These are phyloP conservation scores for Mycena crocata DNA, from an alignment of 768 basidiomycete genomes.

Conservation along the genomic window DNA sequence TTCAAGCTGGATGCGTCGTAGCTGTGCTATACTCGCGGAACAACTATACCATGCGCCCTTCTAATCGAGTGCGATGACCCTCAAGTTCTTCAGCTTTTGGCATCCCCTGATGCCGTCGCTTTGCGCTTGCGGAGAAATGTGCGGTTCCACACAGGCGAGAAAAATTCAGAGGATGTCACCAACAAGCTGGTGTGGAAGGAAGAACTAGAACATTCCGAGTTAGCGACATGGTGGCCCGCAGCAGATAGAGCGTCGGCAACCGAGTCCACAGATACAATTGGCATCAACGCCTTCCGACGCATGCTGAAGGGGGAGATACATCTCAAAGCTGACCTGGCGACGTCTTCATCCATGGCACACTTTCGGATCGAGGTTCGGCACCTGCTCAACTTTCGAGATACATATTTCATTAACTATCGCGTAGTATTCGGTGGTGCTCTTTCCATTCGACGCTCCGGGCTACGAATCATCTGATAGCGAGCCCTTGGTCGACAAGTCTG, in stretches of 20 bases:
- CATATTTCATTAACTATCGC: conserved; percentile 11
- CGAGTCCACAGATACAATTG: conserved; percentile 23
- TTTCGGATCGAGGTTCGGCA: conserved; percentile 51
- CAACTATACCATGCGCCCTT: conserved; percentile 51
- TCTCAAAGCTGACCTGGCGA: conserved; percentile 47
- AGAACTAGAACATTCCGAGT: conserved; percentile 41
- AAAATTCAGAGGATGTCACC: conserved; percentile 17
- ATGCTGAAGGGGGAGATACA: conserved; percentile 52
- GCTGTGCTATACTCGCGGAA: conserved; percentile 56
- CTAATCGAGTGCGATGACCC: conserved; percentile 45
- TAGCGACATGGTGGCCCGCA: conserved; percentile 50
- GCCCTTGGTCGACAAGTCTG: conserved; percentile 42
- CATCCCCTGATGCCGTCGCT: conserved; percentile 46
- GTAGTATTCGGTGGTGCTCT: conserved; percentile 53
- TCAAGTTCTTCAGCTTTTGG: conserved; percentile 50
- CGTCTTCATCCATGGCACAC: conserved; percentile 51
- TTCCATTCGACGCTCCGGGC: conserved; percentile 48
- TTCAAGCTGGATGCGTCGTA: conserved; percentile 31
- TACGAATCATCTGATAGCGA: conserved; percentile 41
- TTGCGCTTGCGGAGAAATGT: conserved; percentile 46
- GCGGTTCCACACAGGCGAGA: conserved; percentile 35
- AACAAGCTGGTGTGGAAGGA: conserved; percentile 38
- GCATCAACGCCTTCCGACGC: conserved; percentile 13
- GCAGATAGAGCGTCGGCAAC: conserved; percentile 23
- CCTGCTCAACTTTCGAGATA: background rate